A percentile compares a stretch with the other conserved stretches of the same genome.
These are phyloP conservation scores for Sphaerobolus stellatus DNA, from an alignment of 1,284 basidiomycete genomes.

Conservation along the genomic window DNA sequence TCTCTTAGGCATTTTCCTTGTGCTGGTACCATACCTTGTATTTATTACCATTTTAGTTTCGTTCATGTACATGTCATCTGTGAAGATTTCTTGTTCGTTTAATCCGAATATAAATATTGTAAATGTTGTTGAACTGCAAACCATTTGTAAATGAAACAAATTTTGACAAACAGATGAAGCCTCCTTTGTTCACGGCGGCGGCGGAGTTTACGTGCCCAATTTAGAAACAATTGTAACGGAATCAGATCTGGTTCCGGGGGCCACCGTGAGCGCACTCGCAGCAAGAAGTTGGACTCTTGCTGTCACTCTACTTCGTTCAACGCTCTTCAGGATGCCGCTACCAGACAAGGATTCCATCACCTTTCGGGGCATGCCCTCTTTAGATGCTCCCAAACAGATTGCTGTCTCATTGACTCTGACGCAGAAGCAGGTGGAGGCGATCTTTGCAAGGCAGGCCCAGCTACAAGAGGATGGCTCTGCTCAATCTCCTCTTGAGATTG, in stretches of 20 bases:
- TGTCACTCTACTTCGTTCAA: neutral
- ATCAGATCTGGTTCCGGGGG: neutral
- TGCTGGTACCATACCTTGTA: too few species aligned
- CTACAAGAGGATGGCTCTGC: slow-evolving; percentile 2
- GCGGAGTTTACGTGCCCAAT: too few species aligned
- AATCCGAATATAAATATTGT: too few species aligned
- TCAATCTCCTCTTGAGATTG: slow-evolving; percentile 11
- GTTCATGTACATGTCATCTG: too few species aligned
- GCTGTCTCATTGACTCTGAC: slow-evolving; percentile 11
- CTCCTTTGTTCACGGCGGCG: too few species aligned
- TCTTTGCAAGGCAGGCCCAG: slow-evolving; percentile 6
- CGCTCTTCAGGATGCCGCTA: slow-evolving; percentile 7
- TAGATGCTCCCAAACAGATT: slow-evolving; percentile 4
- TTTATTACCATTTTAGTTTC: too few species aligned
- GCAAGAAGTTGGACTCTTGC: neutral
- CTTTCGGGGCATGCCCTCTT: slow-evolving; percentile 11
- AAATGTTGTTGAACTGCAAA: too few species aligned
- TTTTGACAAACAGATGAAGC: too few species aligned
- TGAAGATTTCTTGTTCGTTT: too few species aligned
- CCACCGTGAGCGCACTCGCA: neutral
- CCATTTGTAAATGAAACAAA: too few species aligned
- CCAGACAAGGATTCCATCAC: slow-evolving; percentile 6
- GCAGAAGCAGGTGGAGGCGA: slow-evolving; percentile 12
- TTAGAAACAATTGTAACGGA: slow-evolving; percentile 1
- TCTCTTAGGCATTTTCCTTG: too few species aligned